phyloP scores from a whole-genome alignment of 352 stramenopile genomes.

The Phytophthora podocarpi region DNA sequence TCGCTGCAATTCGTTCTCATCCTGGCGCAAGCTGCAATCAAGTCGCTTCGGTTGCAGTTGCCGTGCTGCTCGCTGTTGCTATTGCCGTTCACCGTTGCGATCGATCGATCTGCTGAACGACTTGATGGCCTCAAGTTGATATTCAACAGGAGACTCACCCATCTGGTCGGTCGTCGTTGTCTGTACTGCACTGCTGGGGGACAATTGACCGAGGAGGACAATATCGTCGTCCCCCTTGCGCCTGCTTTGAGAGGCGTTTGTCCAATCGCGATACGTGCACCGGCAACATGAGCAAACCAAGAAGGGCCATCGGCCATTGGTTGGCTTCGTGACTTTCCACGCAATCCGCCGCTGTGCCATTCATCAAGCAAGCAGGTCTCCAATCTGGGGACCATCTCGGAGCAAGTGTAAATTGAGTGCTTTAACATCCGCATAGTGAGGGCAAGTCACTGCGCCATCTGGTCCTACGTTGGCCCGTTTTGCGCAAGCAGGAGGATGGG shows the following conservation, averaged over 20 bases:
- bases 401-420: slow-evolving; percentile 6
- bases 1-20: slow-evolving; percentile 24
- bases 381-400: slow-evolving; percentile 18
- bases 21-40: slow-evolving; percentile 21
- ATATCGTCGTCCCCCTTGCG: no score
- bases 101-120: not conserved
- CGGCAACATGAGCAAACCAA: not conserved
- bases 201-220: no score
- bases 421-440: slow-evolving; percentile 28
- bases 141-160: no score
- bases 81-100: not conserved
- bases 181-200: no score
- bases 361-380: slow-evolving; percentile 7
- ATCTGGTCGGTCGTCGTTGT: no score
- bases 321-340: no score
- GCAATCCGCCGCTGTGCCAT: not conserved
- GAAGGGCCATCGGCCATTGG: not conserved
- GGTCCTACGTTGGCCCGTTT: slow-evolving; percentile 24
- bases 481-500: slow-evolving; percentile 37
- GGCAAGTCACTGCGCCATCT: slow-evolving; percentile 15
- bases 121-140: no score
- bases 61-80: not conserved
- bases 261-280: slow-evolving; percentile 23
- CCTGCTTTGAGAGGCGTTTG: slow-evolving; percentile 19
- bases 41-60: slow-evolving; percentile 3